A percentile compares a stretch with the other conserved stretches of the same genome.
phyloP scores from a whole-genome alignment of 2,329 filamentous ascomycete species.

The Aspergillus ustus region DNA sequence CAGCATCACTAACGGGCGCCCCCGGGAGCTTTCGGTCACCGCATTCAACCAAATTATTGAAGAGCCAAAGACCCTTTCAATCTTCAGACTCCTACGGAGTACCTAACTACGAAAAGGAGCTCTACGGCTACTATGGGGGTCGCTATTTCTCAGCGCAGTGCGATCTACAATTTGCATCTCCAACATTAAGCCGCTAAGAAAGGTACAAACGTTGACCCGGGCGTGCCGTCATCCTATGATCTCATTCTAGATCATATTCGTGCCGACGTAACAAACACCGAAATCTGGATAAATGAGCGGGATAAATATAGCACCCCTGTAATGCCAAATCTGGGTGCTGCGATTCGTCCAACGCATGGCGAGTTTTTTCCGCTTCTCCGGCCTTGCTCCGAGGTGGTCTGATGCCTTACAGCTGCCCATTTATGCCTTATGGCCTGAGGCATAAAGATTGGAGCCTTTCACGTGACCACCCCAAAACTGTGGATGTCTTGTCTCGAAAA shows the following conservation, averaged over 20 bases:
- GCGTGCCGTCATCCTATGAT: conserved; percentile 14
- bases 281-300: conserved; percentile 1
- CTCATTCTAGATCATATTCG: conserved; percentile 12
- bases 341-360: conserved; percentile 21
- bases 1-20: conserved; percentile 37
- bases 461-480: neutral
- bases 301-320: neutral
- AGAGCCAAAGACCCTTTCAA: neutral
- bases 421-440: neutral
- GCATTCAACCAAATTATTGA: neutral
- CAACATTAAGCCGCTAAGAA: neutral
- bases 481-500: neutral
- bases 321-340: conserved; percentile 20
- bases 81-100: neutral
- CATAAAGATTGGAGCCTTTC: neutral
- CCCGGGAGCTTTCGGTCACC: conserved; percentile 31
- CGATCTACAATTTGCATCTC: neutral
- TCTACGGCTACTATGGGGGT: neutral
- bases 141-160: conserved; percentile 10
- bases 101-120: neutral
- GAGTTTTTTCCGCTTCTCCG: conserved; percentile 20
- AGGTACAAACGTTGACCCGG: neutral
- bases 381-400: conserved; percentile 21
- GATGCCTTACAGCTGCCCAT: conserved; percentile 10
- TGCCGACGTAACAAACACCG: neutral